Evolutionary conservation across 805 yeast species (phyloP).

Genomic region (Brettanomyces custersianus): DNA sequence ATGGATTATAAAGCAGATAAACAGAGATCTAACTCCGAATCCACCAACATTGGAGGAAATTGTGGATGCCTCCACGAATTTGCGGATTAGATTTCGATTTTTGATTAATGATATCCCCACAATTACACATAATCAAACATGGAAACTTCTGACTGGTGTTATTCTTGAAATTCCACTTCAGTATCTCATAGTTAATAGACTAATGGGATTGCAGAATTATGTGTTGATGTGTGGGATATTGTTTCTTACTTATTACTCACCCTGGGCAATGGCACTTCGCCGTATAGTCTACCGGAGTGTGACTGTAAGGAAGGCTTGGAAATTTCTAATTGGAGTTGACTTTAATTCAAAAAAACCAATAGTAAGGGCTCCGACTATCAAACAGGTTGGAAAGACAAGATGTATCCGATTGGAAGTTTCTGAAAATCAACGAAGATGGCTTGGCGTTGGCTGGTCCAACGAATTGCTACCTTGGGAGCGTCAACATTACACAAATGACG

Average conservation of each 20-base stretch:
- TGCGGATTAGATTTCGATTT: slow-evolving; percentile 32
- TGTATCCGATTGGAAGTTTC: slow-evolving; percentile 41
- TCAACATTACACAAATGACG: slow-evolving; percentile 36
- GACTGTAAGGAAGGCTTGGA: slow-evolving; percentile 22
- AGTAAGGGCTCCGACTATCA: no score
- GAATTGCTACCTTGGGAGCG: slow-evolving; percentile 44
- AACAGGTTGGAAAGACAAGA: no score
- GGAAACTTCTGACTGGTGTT: slow-evolving; percentile 17
- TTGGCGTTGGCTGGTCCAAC: slow-evolving; percentile 52
- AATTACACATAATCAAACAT: slow-evolving; percentile 9
- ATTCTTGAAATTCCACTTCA: slow-evolving; percentile 36
- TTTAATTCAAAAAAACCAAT: no score
- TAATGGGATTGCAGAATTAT: slow-evolving; percentile 27
- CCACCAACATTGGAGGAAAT: slow-evolving; percentile 48
- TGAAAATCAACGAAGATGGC: slow-evolving; percentile 55
- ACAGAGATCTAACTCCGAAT: slow-evolving; percentile 7
- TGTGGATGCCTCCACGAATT: slow-evolving; percentile 36
- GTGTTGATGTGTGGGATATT: slow-evolving; percentile 28
- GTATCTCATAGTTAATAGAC: slow-evolving; percentile 24
- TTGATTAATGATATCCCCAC: slow-evolving; percentile 20
- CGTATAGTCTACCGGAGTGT: slow-evolving; percentile 43
- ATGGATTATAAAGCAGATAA: slow-evolving; percentile 36
- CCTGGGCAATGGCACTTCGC: slow-evolving; percentile 37
- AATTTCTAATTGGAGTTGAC: slow-evolving; percentile 35
- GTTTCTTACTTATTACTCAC: slow-evolving; percentile 35